Percentiles rank a stretch among this genome's conserved stretches.
These are phyloP conservation scores for Euphorbia celastroides DNA, from an alignment of 441 rosid species.

Conservation along the genomic window DNA sequence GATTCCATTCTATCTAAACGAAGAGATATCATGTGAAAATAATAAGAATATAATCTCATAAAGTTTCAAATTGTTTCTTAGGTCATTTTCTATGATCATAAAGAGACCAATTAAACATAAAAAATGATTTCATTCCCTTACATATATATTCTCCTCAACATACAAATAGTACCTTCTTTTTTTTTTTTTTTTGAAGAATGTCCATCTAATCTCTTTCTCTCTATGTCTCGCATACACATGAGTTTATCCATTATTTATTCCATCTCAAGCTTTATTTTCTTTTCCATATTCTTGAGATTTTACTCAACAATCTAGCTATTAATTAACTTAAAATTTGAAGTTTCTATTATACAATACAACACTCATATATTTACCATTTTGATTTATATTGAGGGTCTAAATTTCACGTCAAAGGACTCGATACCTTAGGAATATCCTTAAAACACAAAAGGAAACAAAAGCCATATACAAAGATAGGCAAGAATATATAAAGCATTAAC, in stretches of 20 bases:
- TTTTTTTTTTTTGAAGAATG: not conserved
- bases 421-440: constrained; percentile 15
- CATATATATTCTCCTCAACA: not conserved
- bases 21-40: no score
- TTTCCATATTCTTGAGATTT: no score
- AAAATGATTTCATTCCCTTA: not conserved
- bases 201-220: not conserved
- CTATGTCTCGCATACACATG: not conserved
- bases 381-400: no score
- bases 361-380: no score
- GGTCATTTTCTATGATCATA: not conserved
- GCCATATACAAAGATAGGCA: not conserved
- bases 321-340: no score
- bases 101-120: not conserved
- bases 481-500: not conserved
- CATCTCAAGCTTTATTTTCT: constrained; percentile 10
- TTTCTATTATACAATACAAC: no score
- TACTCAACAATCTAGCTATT: no score
- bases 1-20: no score
- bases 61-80: not conserved
- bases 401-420: no score
- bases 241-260: not conserved
- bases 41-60: not conserved
- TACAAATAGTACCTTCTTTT: not conserved
- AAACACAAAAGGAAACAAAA: not conserved